phyloP scores from a whole-genome alignment of 1,284 basidiomycete species.

The Wolfiporia cocos region DNA sequence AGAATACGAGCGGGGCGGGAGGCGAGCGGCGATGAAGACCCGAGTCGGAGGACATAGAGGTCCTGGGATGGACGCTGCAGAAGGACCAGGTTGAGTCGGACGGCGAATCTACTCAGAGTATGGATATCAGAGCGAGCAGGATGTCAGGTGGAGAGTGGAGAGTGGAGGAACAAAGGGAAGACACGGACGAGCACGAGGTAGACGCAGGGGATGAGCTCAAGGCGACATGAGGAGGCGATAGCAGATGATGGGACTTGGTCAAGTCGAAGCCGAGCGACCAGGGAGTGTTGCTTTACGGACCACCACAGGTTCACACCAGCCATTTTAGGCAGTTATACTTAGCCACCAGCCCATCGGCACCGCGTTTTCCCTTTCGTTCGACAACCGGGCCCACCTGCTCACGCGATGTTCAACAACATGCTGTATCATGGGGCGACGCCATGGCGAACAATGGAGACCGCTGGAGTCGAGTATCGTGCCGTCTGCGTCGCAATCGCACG shows the following conservation, averaged over 20 bases:
- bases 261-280: too few species aligned
- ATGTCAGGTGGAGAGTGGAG: constrained; percentile 15
- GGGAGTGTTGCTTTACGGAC: too few species aligned
- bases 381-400: too few species aligned
- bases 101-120: neutral
- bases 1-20: constrained; percentile 72
- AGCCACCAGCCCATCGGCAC: too few species aligned
- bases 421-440: too few species aligned
- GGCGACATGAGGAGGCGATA: constrained; percentile 25
- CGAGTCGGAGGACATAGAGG: constrained; percentile 54
- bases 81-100: constrained; percentile 6
- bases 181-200: constrained; percentile 17
- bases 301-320: too few species aligned
- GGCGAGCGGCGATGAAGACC: constrained; percentile 56
- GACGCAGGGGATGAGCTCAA: constrained; percentile 12
- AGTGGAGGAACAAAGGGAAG: constrained; percentile 12
- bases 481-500: too few species aligned
- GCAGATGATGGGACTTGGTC: constrained; percentile 18
- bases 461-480: too few species aligned
- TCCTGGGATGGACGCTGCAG: constrained; percentile 14
- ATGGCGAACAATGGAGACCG: too few species aligned
- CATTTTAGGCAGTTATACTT: too few species aligned
- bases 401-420: too few species aligned
- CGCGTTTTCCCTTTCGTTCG: too few species aligned
- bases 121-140: constrained; percentile 3